Conservation (phyloP, 2,329 filamentous ascomycete species). For the Xylariaceae sp. region DNA sequence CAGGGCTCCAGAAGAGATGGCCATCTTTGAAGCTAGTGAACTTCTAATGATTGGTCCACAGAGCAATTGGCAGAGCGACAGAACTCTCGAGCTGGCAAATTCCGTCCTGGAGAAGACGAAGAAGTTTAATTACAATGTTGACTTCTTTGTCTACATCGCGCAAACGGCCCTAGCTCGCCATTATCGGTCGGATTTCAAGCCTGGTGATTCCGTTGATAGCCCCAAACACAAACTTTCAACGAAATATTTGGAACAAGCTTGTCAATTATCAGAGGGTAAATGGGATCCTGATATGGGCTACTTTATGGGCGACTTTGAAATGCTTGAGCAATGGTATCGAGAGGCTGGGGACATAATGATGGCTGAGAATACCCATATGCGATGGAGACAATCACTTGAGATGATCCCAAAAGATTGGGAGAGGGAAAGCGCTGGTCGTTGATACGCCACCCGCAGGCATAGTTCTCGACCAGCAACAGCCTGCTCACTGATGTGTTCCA, state of each 20-base stretch:
- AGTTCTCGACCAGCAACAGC: too few species aligned
- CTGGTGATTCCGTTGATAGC: constrained; percentile 14
- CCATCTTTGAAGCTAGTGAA: constrained; percentile 25
- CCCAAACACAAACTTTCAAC: constrained; percentile 21
- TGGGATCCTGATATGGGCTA: constrained; percentile 30
- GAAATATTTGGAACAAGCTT: constrained; percentile 25
- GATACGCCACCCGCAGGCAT: too few species aligned
- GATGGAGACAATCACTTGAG: constrained; percentile 24
- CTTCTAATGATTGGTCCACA: constrained; percentile 26
- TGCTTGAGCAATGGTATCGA: constrained; percentile 25
- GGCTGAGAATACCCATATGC: constrained; percentile 20
- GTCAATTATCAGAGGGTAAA: constrained; percentile 23
- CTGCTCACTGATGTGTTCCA: too few species aligned
- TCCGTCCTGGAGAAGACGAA: constrained; percentile 25
- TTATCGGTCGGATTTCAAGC: constrained; percentile 21
- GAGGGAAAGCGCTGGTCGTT: constrained; percentile 12
- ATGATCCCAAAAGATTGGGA: constrained; percentile 25
- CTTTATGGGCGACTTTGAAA: constrained; percentile 27
- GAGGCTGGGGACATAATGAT: constrained; percentile 23
- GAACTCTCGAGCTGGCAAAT: constrained; percentile 23
- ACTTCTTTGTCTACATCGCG: constrained; percentile 28
- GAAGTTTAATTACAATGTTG: constrained; percentile 25
- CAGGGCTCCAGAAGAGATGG: constrained; percentile 22
- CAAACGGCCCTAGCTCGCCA: constrained; percentile 25
- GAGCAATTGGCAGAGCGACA: constrained; percentile 21